Evolutionary conservation across 768 basidiomycete genomes (phyloP).

Genomic region (Naematelia aurantialba): DNA sequence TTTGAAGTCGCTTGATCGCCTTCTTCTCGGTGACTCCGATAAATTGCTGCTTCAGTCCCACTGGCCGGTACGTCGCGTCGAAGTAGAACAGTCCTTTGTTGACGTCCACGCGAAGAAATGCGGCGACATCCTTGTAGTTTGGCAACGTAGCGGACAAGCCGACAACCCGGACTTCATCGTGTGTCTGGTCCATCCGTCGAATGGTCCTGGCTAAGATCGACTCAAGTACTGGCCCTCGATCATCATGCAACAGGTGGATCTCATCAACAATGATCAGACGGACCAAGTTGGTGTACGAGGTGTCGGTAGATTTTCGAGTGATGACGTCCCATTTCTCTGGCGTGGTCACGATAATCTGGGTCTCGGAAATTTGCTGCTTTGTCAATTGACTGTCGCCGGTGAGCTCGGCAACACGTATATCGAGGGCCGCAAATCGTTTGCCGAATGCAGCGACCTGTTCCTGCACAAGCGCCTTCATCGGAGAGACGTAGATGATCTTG

Average conservation of each 20-base stretch:
- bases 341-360: slow-evolving; percentile 96
- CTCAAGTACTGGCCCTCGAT: slow-evolving; percentile 94
- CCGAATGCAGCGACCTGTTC: slow-evolving; percentile 97
- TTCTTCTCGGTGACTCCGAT: slow-evolving; percentile 98
- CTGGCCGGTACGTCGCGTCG: slow-evolving; percentile 88
- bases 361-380: slow-evolving; percentile 92
- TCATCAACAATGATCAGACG: slow-evolving; percentile 96
- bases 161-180: slow-evolving; percentile 86
- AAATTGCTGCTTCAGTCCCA: slow-evolving; percentile 92
- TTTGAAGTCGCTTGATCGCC: slow-evolving; percentile 95
- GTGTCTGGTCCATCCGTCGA: slow-evolving; percentile 87
- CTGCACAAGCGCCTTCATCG: slow-evolving; percentile 98
- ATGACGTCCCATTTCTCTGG: slow-evolving; percentile 99
- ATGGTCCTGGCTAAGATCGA: slow-evolving; percentile 85
- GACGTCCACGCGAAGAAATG: slow-evolving; percentile 90
- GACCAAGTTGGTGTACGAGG: slow-evolving; percentile 93
- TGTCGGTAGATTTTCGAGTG: slow-evolving; percentile 94
- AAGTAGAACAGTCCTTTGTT: slow-evolving; percentile 94
- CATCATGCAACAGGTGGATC: slow-evolving; percentile 94
- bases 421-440: slow-evolving; percentile 64
- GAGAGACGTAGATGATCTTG: slow-evolving; percentile 96
- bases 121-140: slow-evolving; percentile 95
- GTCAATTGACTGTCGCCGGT: slow-evolving; percentile 98
- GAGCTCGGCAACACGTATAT: slow-evolving; percentile 85
- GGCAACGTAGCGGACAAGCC: slow-evolving; percentile 97